Base-by-base conservation (phyloP, 768 basidiomycete species). In the Rhodotorula kratochvilovae region DNA sequence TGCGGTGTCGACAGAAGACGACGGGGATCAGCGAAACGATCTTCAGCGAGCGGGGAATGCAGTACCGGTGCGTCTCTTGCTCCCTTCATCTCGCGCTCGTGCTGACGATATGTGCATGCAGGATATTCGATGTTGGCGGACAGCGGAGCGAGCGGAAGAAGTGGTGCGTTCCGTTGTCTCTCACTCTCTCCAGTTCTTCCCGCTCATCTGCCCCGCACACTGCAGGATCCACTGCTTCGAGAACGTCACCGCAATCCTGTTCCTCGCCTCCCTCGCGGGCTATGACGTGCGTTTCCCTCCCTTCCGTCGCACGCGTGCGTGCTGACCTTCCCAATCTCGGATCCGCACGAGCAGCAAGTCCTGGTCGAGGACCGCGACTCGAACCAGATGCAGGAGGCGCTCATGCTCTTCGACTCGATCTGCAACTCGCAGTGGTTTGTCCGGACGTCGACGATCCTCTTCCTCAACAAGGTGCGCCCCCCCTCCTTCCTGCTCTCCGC, bases 21-120 rank as follows among this genome's bases (percentile, higher is more conserved):
- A 88, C 89, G 3, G 92, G 92, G 29, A 93, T 97, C 74, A 88
- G 87, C 3, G 93, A 97, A 81, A 96, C 92, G 81, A 87, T 74
- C 48, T 84, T 84, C 78, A 78, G 79, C 56, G 80, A 82, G 77
- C 80, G 81, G 12, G 79, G 81, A 53, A 76, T 83, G 68, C 84
- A 55, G 84, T 93, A 66, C 59, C 53, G 76, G 63, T 71, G 35
- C 31, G 72, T 23, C 7, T 21, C 8, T 5, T 2, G 0, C n/a
- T 1, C n/a, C 15, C 10, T 7, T 27, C 23, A 16, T 31, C 55
- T 45, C 31, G 11, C 21, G 7, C 21, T 11, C 5, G 36, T 82
- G 94, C 95, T 85, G 88, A 89, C 80, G 88, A 93, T 48, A 91
- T 90, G 64, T 89, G 93, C 78, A 78, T 5, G 80, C 50, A 81